Conservation (phyloP, 2,329 filamentous ascomycete genomes). For the Aspergillus clavatus region DNA sequence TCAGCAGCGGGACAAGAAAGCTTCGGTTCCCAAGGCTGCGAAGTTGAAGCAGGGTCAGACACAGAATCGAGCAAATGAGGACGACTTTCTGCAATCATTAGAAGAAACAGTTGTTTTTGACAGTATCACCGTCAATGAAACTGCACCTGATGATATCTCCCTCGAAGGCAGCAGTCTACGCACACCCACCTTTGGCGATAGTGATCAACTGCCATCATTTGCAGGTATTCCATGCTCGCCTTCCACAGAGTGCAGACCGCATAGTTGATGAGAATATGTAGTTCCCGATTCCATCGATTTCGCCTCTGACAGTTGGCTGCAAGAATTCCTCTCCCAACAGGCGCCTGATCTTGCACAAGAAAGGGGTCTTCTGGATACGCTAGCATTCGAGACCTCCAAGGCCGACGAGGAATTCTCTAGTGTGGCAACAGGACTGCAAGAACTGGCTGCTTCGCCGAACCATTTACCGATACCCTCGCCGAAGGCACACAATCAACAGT, state of each 20-base stretch:
- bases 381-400: conserved; percentile 8
- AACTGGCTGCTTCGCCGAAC: background rate
- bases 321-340: conserved; percentile 22
- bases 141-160: conserved; percentile 7
- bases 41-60: conserved; percentile 7
- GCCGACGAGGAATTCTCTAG: background rate
- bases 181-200: conserved; percentile 9
- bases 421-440: conserved; percentile 3
- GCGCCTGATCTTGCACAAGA: conserved; percentile 11
- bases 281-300: conserved; percentile 20
- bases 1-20: conserved; percentile 7
- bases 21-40: conserved; percentile 9
- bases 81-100: background rate
- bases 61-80: background rate
- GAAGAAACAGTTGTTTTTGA: conserved; percentile 5
- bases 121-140: conserved; percentile 3
- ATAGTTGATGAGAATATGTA: background rate
- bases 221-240: conserved; percentile 4
- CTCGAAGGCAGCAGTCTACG: conserved; percentile 8
- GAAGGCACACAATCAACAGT: background rate
- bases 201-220: conserved; percentile 6
- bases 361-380: conserved; percentile 8
- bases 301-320: conserved; percentile 25
- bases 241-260: background rate
- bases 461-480: conserved; percentile 2